These are phyloP conservation scores for Lycium ferocissimum DNA, from an alignment of 257 asterid species.

Conservation along the genomic window DNA sequence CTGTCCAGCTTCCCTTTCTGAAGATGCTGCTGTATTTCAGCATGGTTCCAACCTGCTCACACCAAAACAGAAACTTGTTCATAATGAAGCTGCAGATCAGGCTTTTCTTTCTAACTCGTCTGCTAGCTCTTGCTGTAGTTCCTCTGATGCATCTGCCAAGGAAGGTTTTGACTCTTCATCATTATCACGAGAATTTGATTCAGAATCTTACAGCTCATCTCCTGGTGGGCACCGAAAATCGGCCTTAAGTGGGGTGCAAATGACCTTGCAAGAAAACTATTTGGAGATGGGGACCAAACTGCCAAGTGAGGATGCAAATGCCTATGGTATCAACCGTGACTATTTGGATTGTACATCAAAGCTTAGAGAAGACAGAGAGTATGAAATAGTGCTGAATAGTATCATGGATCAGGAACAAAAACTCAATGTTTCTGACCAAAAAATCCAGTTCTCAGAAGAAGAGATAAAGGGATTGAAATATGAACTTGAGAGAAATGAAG, in stretches of 20 bases:
- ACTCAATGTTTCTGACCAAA: constrained; percentile 41
- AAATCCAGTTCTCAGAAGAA: constrained; percentile 55
- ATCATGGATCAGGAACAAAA: constrained; percentile 54
- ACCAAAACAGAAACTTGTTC: constrained; percentile 52
- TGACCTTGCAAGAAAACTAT: constrained; percentile 36
- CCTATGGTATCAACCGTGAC: neutral
- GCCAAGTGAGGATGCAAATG: neutral
- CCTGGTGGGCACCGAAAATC: constrained; percentile 36
- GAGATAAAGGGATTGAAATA: constrained; percentile 58
- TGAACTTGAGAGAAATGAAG: constrained; percentile 46
- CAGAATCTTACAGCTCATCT: constrained; percentile 58
- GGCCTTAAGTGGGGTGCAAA: constrained; percentile 25
- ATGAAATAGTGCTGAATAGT: constrained; percentile 33
- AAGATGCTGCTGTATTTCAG: constrained; percentile 32
- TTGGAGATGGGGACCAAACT: constrained; percentile 34
- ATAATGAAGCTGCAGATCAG: constrained; percentile 44
- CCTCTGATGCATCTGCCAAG: constrained; percentile 53
- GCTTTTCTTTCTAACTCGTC: constrained; percentile 46
- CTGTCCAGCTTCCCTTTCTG: constrained; percentile 31
- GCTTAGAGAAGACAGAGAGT: constrained; percentile 27
- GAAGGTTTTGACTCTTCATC: constrained; percentile 58
- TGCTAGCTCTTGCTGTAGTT: constrained; percentile 63
- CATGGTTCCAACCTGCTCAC: constrained; percentile 45
- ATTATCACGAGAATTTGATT: constrained; percentile 75
- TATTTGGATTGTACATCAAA: constrained; percentile 31